A percentile compares a stretch with the other conserved stretches of the same genome.
These are phyloP conservation scores for Verticillium longisporum DNA, from an alignment of 2,329 filamentous ascomycete species.

Conservation along the genomic window DNA sequence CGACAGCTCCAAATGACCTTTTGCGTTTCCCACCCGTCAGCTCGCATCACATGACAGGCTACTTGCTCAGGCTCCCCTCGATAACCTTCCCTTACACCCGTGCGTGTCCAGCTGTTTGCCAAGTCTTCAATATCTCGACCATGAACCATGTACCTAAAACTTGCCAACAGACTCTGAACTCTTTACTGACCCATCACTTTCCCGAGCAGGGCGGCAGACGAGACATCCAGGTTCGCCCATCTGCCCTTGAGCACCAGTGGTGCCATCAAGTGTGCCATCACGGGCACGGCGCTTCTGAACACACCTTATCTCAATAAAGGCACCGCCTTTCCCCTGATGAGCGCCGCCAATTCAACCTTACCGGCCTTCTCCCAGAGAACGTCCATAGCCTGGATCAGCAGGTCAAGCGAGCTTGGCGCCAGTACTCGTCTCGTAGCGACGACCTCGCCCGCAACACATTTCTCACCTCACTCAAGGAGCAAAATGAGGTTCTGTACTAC, in stretches of 20 bases:
- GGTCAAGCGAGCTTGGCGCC: constrained; percentile 68
- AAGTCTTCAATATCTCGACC: background rate
- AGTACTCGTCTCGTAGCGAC: constrained; percentile 58
- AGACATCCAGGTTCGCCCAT: constrained; percentile 18
- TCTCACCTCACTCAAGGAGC: constrained; percentile 75
- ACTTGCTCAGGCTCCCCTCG: background rate
- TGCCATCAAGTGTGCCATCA: constrained; percentile 27
- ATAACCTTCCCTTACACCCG: background rate
- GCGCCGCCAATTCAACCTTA: constrained; percentile 60
- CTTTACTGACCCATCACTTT: background rate
- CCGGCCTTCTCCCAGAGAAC: constrained; percentile 65
- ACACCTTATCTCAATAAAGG: constrained; percentile 64
- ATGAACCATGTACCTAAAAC: background rate
- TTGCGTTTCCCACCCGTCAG: background rate
- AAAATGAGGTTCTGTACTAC: constrained; percentile 80
- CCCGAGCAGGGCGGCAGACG: background rate
- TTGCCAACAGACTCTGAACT: background rate
- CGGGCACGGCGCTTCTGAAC: constrained; percentile 26
- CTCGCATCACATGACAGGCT: background rate
- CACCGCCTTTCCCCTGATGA: constrained; percentile 69
- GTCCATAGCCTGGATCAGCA: constrained; percentile 74
- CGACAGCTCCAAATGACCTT: background rate
- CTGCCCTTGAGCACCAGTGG: constrained; percentile 27
- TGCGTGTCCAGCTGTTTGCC: background rate
- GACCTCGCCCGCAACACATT: constrained; percentile 82